Evolutionary conservation across 352 stramenopile species (phyloP).

Genomic region (Pythium volutum): DNA sequence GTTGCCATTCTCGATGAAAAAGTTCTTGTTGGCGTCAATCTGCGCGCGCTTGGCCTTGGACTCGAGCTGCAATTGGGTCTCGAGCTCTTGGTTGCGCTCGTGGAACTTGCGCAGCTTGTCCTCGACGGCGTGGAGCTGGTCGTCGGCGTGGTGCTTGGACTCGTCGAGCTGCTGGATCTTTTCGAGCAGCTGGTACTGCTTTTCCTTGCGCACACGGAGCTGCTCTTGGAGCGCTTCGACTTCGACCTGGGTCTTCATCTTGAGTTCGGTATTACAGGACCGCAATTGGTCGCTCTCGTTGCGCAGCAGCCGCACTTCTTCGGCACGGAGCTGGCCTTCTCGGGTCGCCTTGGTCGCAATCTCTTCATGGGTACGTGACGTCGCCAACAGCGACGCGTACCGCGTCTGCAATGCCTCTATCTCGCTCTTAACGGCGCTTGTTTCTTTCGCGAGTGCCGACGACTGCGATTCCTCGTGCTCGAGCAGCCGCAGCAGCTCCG

Average conservation of each 20-base stretch:
- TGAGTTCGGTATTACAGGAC: conserved; percentile 90
- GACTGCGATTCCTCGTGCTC: conserved; percentile 93
- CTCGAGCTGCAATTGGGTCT: conserved; percentile 95
- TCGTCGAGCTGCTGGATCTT: conserved; percentile 96
- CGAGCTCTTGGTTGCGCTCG: conserved; percentile 89
- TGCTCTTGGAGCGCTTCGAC: conserved; percentile 95
- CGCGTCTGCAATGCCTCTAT: conserved; percentile 86
- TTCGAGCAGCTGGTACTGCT: conserved; percentile 96
- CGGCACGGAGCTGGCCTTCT: conserved; percentile 91
- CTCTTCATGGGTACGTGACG: conserved; percentile 92
- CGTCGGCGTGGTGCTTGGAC: conserved; percentile 89
- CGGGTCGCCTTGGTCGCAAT: conserved; percentile 83
- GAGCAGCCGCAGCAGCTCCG: conserved; percentile 92
- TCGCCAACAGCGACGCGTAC: conserved; percentile 88
- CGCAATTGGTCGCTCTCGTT: conserved; percentile 91
- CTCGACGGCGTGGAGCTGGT: conserved; percentile 88
- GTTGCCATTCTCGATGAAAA: conserved; percentile 84
- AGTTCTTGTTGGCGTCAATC: conserved; percentile 92
- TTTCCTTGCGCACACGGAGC: conserved; percentile 94
- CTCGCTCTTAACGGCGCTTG: conserved; percentile 57
- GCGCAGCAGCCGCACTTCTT: conserved; percentile 92
- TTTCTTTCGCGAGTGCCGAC: conserved; percentile 54
- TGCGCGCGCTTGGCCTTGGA: conserved; percentile 89
- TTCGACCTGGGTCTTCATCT: conserved; percentile 95
- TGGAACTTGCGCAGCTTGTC: conserved; percentile 90